A percentile compares a stretch with the other conserved stretches of the same genome.
These are phyloP conservation scores for Hermanozyma aechmeae DNA, from an alignment of 805 yeast species.

Conservation along the genomic window DNA sequence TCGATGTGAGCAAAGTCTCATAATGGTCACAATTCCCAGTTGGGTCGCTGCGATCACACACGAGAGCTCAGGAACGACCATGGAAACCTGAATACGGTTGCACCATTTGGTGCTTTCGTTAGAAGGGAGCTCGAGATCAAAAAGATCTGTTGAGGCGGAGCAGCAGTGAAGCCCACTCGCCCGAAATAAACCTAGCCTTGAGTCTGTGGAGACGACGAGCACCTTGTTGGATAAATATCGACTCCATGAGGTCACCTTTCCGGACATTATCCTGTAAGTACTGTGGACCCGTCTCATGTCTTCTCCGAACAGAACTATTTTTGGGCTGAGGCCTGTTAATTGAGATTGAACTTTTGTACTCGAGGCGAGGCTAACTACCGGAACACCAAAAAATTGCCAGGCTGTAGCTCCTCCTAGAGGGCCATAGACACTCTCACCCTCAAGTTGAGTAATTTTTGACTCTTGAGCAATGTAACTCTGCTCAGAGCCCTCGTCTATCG, in stretches of 20 bases:
- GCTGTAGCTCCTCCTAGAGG: too few relatives aligned
- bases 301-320: background rate
- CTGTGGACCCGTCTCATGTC: constrained; percentile 3
- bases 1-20: constrained; percentile 26
- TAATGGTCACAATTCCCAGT: constrained; percentile 26
- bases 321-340: constrained; percentile 2
- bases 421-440: too few relatives aligned
- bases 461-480: too few relatives aligned
- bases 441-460: too few relatives aligned
- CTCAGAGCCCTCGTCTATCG: too few relatives aligned
- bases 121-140: constrained; percentile 2
- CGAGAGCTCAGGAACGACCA: constrained; percentile 25
- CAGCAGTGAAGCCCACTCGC: constrained; percentile 7
- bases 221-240: constrained; percentile 1
- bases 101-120: constrained; percentile 20
- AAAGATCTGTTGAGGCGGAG: constrained; percentile 6
- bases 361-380: background rate
- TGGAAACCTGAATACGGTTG: constrained; percentile 27
- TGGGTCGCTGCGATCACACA: constrained; percentile 27
- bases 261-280: constrained; percentile 3
- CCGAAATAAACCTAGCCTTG: constrained; percentile 5
- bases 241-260: background rate
- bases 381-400: too few relatives aligned
- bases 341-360: constrained; percentile 1
- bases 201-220: constrained; percentile 8